Evolutionary conservation across 2,329 filamentous ascomycete genomes (phyloP), one percentile per base, ranked within the genome.

Genomic region (Graphilbum sp.): DNA sequence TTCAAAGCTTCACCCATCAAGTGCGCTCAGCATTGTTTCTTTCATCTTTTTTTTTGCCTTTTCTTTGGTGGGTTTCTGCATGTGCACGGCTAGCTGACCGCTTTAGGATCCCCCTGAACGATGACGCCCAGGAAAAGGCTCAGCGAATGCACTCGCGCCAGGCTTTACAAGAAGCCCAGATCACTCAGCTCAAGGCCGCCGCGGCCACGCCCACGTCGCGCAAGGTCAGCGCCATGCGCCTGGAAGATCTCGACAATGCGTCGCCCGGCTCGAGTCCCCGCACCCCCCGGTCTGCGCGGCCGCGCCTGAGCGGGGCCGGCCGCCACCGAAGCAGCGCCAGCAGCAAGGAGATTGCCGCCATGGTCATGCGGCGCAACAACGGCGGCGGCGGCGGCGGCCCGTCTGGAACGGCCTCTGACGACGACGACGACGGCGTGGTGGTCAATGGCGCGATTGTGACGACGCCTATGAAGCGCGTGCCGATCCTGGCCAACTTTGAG

Each of bases 401-500:
- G 3, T 21, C 38, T n/a, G n/a, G 15, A 20, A 35, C 10, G 34
- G 17, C 24, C 29, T n/a, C 10, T 6, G 15, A n/a, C 30, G 17
- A 11, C 8, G 21, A 25, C 17, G 35, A 41, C 15, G 21, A n/a
- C 32, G 43, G 54, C 36, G 69, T 75, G 50, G 79, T 83, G 34
- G 45, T 47, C 21, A 33, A 36, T 23, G 75, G 73, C 41, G 80
- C 82, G 24, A 74, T 67, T 45, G 83, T 80, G 29, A 95, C 88
- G 42, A 95, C 90, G 42, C 90, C 88, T 38, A 88, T 93, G 79
- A 94, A 94, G 68, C 81, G 87, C 43, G 84, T 94, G 21, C 90
- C 90, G 1, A 81, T 98, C 49, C 66, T 98, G 39, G 90, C 90
- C 52, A 98, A 98, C 60, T 98, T 96, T 51, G 90, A 98, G 57